Evolutionary conservation across 75 land plant species (phyloP).

Genomic region (Picea sitchensis): DNA sequence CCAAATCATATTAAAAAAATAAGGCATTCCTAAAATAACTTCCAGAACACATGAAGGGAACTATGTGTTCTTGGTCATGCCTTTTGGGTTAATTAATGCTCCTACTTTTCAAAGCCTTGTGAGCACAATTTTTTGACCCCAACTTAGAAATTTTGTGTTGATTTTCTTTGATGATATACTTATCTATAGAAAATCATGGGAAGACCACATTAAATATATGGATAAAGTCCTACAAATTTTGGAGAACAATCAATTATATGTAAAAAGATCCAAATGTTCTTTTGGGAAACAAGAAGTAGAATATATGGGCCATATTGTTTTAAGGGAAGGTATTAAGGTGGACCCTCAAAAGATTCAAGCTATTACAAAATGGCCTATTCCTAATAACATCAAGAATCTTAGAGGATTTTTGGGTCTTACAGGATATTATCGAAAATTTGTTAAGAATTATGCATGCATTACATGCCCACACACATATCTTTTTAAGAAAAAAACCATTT

Average conservation of each 20-base stretch:
- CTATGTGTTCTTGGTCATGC: constrained; percentile 11
- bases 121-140: neutral
- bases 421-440: constrained; percentile 10
- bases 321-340: neutral
- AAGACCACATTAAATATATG: constrained; percentile 6
- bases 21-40: neutral
- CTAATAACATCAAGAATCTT: neutral
- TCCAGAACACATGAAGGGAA: constrained; percentile 6
- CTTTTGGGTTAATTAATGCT: neutral
- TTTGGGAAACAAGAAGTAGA: constrained; percentile 5
- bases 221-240: constrained; percentile 2
- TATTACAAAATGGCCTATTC: neutral
- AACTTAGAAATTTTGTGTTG: constrained; percentile 1
- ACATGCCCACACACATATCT: neutral
- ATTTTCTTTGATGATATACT: constrained; percentile 14
- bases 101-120: neutral
- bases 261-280: constrained; percentile 12
- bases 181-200: constrained; percentile 11
- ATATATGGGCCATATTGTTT: constrained; percentile 14
- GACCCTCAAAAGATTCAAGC: constrained; percentile 13
- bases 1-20: neutral
- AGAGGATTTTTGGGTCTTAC: constrained; percentile 16
- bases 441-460: neutral
- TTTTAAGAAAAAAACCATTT: neutral
- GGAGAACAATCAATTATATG: constrained; percentile 13